phyloP scores from a whole-genome alignment of 495 filamentous ascomycete species.

The Barbatosphaeria neglecta region DNA sequence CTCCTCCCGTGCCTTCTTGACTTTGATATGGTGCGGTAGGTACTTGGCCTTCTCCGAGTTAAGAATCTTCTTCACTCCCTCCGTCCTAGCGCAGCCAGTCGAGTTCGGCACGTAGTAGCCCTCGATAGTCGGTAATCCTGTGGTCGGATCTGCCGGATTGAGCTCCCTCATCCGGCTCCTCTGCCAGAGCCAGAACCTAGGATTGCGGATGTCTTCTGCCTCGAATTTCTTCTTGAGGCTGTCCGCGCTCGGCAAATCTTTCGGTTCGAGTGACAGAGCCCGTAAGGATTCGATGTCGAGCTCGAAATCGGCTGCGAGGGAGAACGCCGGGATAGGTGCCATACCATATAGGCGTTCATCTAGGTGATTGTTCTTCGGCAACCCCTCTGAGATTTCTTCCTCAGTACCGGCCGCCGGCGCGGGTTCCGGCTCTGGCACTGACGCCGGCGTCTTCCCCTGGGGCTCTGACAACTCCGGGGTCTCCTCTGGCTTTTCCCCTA shows the following conservation, averaged over 20 bases:
- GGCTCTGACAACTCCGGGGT: conserved; percentile 1
- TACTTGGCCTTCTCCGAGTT: conserved; percentile 98
- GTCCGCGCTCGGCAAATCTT: conserved; percentile 65
- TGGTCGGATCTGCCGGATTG: conserved; percentile 34
- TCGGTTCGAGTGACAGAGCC: conserved; percentile 43
- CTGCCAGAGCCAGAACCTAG: conserved; percentile 75
- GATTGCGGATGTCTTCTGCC: conserved; percentile 46
- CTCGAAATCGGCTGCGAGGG: conserved; percentile 16
- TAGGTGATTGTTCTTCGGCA: conserved; percentile 9
- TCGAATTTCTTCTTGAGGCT: conserved; percentile 73
- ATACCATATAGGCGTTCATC: conserved; percentile 28
- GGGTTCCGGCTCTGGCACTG: too few species aligned
- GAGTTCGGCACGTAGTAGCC: conserved; percentile 85
- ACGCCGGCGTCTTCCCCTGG: conserved; percentile 1
- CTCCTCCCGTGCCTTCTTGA: conserved; percentile 80
- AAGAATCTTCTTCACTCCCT: conserved; percentile 85
- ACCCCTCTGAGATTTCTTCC: conserved; percentile 9
- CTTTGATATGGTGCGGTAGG: conserved; percentile 90
- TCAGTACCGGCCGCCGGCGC: conserved; percentile 12
- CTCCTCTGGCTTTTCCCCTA: conserved; percentile 7
- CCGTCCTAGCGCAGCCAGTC: conserved; percentile 78
- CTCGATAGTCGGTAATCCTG: conserved; percentile 44
- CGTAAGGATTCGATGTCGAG: conserved; percentile 23
- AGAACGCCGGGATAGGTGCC: conserved; percentile 10
- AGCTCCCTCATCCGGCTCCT: conserved; percentile 82